These are phyloP conservation scores for Beta vulgaris DNA, from an alignment of 148 eudicot genomes.

Conservation along the genomic window DNA sequence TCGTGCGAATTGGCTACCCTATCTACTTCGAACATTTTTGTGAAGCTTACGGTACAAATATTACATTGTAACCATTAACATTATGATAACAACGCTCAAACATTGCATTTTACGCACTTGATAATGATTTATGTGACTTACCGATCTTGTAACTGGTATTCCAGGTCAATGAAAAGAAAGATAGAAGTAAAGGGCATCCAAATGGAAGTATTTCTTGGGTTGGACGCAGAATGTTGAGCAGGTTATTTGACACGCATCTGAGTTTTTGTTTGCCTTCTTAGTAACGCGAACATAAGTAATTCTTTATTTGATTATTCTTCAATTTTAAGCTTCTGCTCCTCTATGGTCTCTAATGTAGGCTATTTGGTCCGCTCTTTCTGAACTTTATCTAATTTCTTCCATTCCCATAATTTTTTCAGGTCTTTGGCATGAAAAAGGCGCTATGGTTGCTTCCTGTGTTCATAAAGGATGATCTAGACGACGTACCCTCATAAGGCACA, in stretches of 20 bases:
- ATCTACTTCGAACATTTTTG: no score
- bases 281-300: not conserved
- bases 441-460: constrained; percentile 74
- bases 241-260: constrained; percentile 37
- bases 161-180: constrained; percentile 89
- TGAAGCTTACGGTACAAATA: not conserved
- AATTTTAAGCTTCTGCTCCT: not conserved
- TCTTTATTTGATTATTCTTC: not conserved
- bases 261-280: not conserved
- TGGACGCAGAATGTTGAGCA: constrained; percentile 72
- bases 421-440: constrained; percentile 71
- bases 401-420: constrained; percentile 39
- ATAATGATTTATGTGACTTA: not conserved
- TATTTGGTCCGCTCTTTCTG: no score
- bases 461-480: constrained; percentile 80
- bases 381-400: constrained; percentile 5
- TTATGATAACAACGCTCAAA: not conserved
- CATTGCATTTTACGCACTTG: not conserved
- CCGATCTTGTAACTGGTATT: constrained; percentile 7
- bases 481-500: constrained; percentile 62
- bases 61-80: not conserved
- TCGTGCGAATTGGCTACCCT: no score
- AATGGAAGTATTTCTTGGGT: constrained; percentile 91
- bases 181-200: constrained; percentile 62
- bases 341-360: no score